Evolutionary conservation across 1,284 basidiomycete species (phyloP), one percentile per base, ranked within the genome.

Genomic region (Fistulina hepatica): DNA sequence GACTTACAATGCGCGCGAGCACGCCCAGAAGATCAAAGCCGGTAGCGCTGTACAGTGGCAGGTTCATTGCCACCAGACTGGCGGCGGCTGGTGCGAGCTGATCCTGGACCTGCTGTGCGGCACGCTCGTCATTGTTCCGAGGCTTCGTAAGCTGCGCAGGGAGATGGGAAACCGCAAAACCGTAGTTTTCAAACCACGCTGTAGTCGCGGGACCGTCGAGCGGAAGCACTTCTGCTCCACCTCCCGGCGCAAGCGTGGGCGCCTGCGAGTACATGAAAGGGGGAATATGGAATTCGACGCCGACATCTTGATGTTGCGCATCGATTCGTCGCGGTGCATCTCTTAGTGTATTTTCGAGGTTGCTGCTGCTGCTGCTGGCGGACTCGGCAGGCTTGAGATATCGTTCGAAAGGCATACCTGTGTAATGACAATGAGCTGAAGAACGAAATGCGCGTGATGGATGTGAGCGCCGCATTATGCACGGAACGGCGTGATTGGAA

Each of bases 21-120:
- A 95, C 73, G 28, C 80, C 76, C 35, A 97, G 65, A 41, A 93
- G 70, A 54, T 97, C 92, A 47, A 95, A 93, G 6, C 93, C 93
- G 0, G 89, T 83, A 0, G 79, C 64, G 2, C 89, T 92, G 61
- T 97, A 97, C 10, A 47, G 25, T 9, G 46, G 45, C 13, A 22
- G 10, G 17, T 20, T 34, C 13, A 34, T 9, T 81, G n/a, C n/a
- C n/a, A n/a, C n/a, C n/a, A 55, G 33, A 20, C 22, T 20, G n/a
- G 68, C 60, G n/a, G 69, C 56, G n/a, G 69, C 59, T n/a, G 69
- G 56, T 22, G 60, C 59, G 17, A 58, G 45, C 21, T 52, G 37
- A 8, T 60, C 52, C 13, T 56, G 51, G 13, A 31, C 3, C 28
- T 31, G 10, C 9, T 31, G 28, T 8, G 9, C 10, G 19, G 8